Conservation (phyloP, 140 eudicot genomes). For the Stevia rebaudiana region DNA sequence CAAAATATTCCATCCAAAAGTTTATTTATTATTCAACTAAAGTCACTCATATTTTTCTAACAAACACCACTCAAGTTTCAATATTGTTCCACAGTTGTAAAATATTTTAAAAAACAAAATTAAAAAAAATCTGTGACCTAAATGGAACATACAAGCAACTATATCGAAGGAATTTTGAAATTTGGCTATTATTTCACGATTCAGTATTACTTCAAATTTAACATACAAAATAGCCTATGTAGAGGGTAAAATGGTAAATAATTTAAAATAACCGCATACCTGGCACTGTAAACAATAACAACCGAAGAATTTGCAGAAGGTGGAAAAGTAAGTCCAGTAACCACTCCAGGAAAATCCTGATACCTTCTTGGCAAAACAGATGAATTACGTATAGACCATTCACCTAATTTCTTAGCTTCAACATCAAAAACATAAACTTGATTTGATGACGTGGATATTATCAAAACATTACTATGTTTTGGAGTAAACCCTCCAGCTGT, state of each 20-base stretch:
- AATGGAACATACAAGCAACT: too few relatives aligned
- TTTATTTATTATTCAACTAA: too few relatives aligned
- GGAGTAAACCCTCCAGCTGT: conserved; percentile 90
- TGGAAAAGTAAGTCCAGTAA: conserved; percentile 83
- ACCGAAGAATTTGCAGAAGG: conserved; percentile 55
- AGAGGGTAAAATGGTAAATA: too few relatives aligned
- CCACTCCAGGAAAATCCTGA: conserved; percentile 94
- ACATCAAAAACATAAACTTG: conserved; percentile 83
- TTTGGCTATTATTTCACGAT: too few relatives aligned
- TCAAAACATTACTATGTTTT: conserved; percentile 60
- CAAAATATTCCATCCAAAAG: too few relatives aligned
- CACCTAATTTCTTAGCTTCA: conserved; percentile 84
- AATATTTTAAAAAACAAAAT: too few relatives aligned
- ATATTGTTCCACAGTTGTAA: too few relatives aligned
- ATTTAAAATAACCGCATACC: conserved; percentile 30
- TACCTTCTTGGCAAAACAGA: conserved; percentile 60
- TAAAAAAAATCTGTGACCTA: too few relatives aligned
- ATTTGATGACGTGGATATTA: conserved; percentile 82
- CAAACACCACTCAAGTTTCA: too few relatives aligned
- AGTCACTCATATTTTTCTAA: too few relatives aligned
- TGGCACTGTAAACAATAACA: conserved; percentile 74
- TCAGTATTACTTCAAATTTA: background rate
- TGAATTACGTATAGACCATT: conserved; percentile 70
- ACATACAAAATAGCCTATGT: background rate
- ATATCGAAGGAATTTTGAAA: too few relatives aligned